These are phyloP conservation scores for Cyberlindnera maritima DNA, from an alignment of 805 yeast genomes.

Conservation along the genomic window DNA sequence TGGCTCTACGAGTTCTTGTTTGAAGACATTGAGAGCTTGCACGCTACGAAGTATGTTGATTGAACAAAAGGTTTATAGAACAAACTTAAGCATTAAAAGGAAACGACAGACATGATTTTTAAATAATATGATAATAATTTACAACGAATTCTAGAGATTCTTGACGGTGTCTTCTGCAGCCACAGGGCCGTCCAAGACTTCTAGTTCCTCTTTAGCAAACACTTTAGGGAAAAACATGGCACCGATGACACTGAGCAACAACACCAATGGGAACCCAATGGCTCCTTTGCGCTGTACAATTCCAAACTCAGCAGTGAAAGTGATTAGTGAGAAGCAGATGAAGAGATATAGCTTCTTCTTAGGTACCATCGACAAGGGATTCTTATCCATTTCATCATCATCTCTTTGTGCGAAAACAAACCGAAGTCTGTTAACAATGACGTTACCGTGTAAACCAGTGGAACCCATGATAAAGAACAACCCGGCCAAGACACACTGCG, in stretches of 20 bases:
- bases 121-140: no score
- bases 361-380: conserved; percentile 31
- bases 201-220: conserved; percentile 60
- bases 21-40: conserved; percentile 43
- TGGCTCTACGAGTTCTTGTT: conserved; percentile 66
- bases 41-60: conserved; percentile 14
- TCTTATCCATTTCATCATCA: not conserved
- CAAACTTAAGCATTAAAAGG: no score
- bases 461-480: conserved; percentile 92
- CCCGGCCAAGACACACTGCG: conserved; percentile 92
- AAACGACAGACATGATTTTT: no score
- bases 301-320: conserved; percentile 78
- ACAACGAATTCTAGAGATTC: conserved; percentile 37
- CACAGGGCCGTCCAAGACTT: conserved; percentile 62
- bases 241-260: conserved; percentile 61
- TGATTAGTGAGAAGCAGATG: conserved; percentile 55
- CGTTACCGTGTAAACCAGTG: conserved; percentile 68
- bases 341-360: conserved; percentile 47
- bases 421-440: conserved; percentile 57
- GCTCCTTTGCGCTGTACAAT: conserved; percentile 88
- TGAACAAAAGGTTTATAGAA: no score
- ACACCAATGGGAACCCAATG: conserved; percentile 88
- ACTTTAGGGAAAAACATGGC: conserved; percentile 64
- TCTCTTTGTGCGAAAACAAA: conserved; percentile 41
- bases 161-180: conserved; percentile 55